Evolutionary conservation across 2,329 filamentous ascomycete species (phyloP), one percentile per base, ranked within the genome.

Genomic region (Coniochaeta sp.): DNA sequence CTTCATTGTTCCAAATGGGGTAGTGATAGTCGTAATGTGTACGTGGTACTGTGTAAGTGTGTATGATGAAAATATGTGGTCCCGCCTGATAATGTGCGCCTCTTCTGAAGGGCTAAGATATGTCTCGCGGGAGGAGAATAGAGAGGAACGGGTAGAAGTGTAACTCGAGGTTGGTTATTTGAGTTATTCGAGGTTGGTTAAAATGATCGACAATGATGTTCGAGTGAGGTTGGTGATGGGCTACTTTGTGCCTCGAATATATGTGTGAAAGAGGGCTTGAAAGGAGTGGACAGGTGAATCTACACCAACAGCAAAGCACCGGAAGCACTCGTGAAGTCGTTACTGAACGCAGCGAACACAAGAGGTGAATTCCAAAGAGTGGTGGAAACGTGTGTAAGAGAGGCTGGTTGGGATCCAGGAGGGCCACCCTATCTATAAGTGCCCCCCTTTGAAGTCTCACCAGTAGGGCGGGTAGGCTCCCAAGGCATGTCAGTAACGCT

Each of bases 281-380:
- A 45, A 48, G 38, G 42, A 48, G 13, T 52, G 51, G 48, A 48
- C 24, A 53, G 48, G 47, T 35, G 47, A 49, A 35, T 49, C 47
- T 33, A 49, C 47, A 49, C 47, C 47, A 33, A 33, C 24, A 18
- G 18, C 16, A 48, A 31, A 48, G 45, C 10, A 48, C 26, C 8
- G n/a, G 45, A 48, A 30, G 26, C n/a, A n/a, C 26, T 48, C 24
- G 24, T 31, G 24, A 48, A 31, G 13, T 13, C 45, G 26, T 28
- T 20, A 48, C 45, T 20, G 45, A 48, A 28, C 24, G 45, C 45
- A 30, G 26, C 24, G 18, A 22, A 31, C 45, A 10, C 26, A 31
- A 2, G 20, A 42, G 14, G n/a, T 30, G 26, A 48, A 48, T 28
- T 28, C 26, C 28, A 18, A 4, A 4, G n/a, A 31, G 38, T 42